phyloP scores from a whole-genome alignment of 345 rosid species.

The Pistacia integerrima region DNA sequence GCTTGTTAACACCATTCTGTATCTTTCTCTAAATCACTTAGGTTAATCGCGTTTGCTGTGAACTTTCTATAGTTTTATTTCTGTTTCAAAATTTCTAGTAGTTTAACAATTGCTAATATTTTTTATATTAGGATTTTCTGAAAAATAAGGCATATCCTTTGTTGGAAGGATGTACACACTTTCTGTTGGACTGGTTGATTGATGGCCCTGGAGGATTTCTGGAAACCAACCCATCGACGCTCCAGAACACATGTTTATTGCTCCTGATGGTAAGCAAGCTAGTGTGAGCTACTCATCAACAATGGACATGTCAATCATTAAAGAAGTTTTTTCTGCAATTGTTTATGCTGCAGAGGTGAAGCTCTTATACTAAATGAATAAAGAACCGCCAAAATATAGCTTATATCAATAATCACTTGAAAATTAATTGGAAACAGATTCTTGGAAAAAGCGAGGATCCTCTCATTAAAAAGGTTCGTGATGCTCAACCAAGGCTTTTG shows the following conservation, averaged over 20 bases:
- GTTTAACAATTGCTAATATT: not conserved
- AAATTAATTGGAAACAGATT: constrained; percentile 42
- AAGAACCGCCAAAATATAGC: constrained; percentile 6
- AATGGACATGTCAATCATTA: constrained; percentile 89
- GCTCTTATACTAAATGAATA: constrained; percentile 4
- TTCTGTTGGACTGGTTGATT: constrained; percentile 90
- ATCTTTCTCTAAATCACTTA: not conserved
- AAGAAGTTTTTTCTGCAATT: constrained; percentile 70
- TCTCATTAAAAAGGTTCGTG: constrained; percentile 56
- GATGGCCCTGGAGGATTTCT: constrained; percentile 77
- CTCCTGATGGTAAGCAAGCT: constrained; percentile 84
- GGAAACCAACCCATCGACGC: constrained; percentile 94
- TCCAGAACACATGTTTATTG: constrained; percentile 83
- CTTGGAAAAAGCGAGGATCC: constrained; percentile 58
- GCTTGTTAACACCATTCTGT: not conserved
- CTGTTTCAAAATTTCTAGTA: not conserved
- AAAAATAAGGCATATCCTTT: constrained; percentile 78
- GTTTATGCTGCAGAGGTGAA: constrained; percentile 85
- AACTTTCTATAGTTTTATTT: not conserved
- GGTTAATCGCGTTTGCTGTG: not conserved
- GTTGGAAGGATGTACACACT: constrained; percentile 80
- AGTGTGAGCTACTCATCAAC: constrained; percentile 95
- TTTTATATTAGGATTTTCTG: constrained; percentile 71
- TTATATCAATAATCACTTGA: constrained; percentile 1
- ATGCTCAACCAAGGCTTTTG: constrained; percentile 65